Evolutionary conservation across 1,284 basidiomycete genomes (phyloP), one percentile per base, ranked within the genome.

Genomic region (Porogramme epimiltina): DNA sequence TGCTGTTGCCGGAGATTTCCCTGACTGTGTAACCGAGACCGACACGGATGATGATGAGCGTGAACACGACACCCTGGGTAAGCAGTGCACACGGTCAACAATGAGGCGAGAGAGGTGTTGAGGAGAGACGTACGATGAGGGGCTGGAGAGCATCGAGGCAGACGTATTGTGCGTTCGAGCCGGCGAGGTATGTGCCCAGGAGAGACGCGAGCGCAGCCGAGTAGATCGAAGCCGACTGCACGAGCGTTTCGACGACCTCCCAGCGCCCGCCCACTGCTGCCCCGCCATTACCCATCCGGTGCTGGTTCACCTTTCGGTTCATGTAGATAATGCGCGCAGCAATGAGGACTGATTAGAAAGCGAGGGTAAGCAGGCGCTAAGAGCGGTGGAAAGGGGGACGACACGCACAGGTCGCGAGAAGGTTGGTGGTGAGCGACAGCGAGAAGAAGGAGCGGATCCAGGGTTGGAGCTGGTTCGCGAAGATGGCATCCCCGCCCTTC

Each of bases 361-460:
- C 18, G n/a, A 15, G 16, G 11, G 41, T 52, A 9, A 52, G 41
- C n/a, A 20, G 40, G 37, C 25, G 19, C n/a, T n/a, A 20, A 20
- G 18, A 36, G 2, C 2, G 25, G 15, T 19, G 24, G 15, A 6
- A n/a, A 16, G 3, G 19, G 20, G 28, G 36, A 20, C 3, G 15
- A n/a, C 1, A 54, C 58, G 49, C 16, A 59, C 58, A 13, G 2
- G 58, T 59, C 15, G 52, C 45, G 31, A 59, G 49, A 11, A 56
- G 51, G 43, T 59, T 59, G 3, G 55, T 56, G 3, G 50, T 51
- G 26, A 59, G 52, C 16, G 58, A 59, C 16, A 59, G 51, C 33
- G 54, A 52, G 44, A 59, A 59, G 52, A 59, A 59, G 8, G 54
- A 49, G 23, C 54, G 52, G 25, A 59, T 54, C 58, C 58, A 59